Evolutionary conservation across 352 stramenopile species (phyloP).

Genomic region (Phytophthora tubulina): DNA sequence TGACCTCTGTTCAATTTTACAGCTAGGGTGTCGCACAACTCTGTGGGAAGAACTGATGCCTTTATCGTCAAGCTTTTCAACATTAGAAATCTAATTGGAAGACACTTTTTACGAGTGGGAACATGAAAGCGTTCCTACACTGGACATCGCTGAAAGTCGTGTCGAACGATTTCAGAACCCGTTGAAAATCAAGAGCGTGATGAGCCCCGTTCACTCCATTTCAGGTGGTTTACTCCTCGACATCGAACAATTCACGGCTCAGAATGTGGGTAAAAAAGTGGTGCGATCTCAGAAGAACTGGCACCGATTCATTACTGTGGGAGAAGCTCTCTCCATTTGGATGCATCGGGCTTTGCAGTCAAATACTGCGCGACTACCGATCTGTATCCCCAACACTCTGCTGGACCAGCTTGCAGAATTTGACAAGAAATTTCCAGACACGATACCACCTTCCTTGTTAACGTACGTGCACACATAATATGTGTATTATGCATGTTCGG

Average conservation of each 20-base stretch:
- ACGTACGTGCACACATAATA: background rate
- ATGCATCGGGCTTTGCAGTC: background rate
- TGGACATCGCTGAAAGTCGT: constrained; percentile 17
- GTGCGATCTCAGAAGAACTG: constrained; percentile 17
- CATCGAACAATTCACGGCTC: background rate
- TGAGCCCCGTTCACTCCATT: constrained; percentile 24
- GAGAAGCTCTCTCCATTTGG: constrained; percentile 10
- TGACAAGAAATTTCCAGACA: constrained; percentile 10
- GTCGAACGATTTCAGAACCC: constrained; percentile 10
- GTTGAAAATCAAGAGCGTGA: background rate
- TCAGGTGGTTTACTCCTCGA: constrained; percentile 12
- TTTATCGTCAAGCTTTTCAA: constrained; percentile 3
- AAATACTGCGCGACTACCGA: background rate
- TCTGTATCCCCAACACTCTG: background rate
- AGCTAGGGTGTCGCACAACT: background rate
- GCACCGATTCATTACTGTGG: constrained; percentile 10
- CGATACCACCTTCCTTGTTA: constrained; percentile 16
- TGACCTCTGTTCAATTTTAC: background rate
- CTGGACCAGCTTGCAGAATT: constrained; percentile 10
- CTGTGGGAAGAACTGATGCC: background rate
- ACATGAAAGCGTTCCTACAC: background rate
- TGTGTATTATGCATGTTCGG: too few relatives aligned
- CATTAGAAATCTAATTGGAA: background rate
- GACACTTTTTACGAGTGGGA: constrained; percentile 10
- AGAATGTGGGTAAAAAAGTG: background rate